phyloP scores from a whole-genome alignment of 768 basidiomycete genomes.

The Russula griseocarnosa region DNA sequence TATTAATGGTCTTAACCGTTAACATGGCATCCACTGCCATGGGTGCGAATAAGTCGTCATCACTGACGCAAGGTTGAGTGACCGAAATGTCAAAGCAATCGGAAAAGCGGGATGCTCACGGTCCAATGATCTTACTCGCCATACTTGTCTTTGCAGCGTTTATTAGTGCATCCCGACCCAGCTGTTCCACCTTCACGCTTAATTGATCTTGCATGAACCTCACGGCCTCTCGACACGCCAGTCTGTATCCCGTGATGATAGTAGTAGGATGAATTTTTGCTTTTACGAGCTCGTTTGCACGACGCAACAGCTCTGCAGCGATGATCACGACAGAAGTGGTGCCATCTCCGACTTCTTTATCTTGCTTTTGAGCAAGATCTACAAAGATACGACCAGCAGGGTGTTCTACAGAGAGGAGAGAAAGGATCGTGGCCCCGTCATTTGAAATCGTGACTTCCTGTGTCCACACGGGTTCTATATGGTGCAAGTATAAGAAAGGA shows the following conservation, averaged over 20 bases:
- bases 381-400: constrained; percentile 97
- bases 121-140: constrained; percentile 97
- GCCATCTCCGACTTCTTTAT: constrained; percentile 98
- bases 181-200: constrained; percentile 85
- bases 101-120: constrained; percentile 54
- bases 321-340: constrained; percentile 98
- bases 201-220: constrained; percentile 98
- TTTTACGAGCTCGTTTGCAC: constrained; percentile 97
- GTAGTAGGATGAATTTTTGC: constrained; percentile 98
- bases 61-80: constrained; percentile 46
- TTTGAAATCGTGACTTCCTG: constrained; percentile 99
- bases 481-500: constrained; percentile 5
- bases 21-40: constrained; percentile 99
- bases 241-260: constrained; percentile 96
- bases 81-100: constrained; percentile 9
- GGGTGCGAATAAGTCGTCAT: constrained; percentile 96
- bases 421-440: constrained; percentile 98
- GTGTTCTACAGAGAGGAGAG: constrained; percentile 89
- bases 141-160: constrained; percentile 98
- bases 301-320: constrained; percentile 92
- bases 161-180: constrained; percentile 89
- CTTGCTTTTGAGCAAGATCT: constrained; percentile 97
- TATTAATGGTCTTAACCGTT: constrained; percentile 90
- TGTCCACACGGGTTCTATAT: constrained; percentile 25
- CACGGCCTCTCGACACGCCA: constrained; percentile 96